Percentiles rank a stretch among this genome's conserved stretches.
Evolutionary conservation across 345 rosid species (phyloP).

Genomic region (Psidium guajava): DNA sequence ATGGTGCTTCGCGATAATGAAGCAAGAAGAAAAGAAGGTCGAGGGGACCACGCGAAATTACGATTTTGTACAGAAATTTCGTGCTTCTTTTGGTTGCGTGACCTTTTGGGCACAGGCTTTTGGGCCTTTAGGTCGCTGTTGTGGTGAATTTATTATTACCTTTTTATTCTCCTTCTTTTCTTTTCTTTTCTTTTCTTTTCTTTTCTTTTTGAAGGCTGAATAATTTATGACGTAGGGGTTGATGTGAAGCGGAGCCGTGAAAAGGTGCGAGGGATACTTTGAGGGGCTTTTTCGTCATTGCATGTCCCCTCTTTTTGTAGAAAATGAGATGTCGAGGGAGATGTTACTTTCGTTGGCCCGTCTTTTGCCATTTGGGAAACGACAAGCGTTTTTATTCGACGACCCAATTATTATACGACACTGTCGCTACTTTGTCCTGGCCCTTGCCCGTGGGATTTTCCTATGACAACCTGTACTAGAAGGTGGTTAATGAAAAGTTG

Average conservation of each 20-base stretch:
- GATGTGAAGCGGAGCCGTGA: background rate
- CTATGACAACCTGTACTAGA: too few relatives aligned
- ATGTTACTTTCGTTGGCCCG: constrained; percentile 13
- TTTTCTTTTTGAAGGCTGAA: background rate
- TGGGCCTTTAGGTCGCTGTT: background rate
- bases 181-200: background rate
- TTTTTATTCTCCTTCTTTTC: background rate
- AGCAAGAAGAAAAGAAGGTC: background rate
- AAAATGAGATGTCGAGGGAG: constrained; percentile 29
- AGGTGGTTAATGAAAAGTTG: too few relatives aligned
- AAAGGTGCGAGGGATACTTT: background rate
- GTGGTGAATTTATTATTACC: background rate
- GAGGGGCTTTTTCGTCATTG: background rate
- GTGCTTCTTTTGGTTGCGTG: background rate
- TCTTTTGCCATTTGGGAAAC: constrained; percentile 18
- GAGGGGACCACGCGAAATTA: background rate
- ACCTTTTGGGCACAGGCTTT: background rate
- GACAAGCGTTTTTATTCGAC: constrained; percentile 37
- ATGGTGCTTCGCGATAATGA: background rate
- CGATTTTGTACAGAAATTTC: background rate
- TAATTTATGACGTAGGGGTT: background rate
- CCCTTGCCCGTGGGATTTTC: background rate
- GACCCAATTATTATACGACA: constrained; percentile 18
- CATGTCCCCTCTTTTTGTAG: constrained; percentile 10
- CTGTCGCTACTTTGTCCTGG: constrained; percentile 3